phyloP scores from a whole-genome alignment of 2,329 filamentous ascomycete species.

The Clonostachys chloroleuca region DNA sequence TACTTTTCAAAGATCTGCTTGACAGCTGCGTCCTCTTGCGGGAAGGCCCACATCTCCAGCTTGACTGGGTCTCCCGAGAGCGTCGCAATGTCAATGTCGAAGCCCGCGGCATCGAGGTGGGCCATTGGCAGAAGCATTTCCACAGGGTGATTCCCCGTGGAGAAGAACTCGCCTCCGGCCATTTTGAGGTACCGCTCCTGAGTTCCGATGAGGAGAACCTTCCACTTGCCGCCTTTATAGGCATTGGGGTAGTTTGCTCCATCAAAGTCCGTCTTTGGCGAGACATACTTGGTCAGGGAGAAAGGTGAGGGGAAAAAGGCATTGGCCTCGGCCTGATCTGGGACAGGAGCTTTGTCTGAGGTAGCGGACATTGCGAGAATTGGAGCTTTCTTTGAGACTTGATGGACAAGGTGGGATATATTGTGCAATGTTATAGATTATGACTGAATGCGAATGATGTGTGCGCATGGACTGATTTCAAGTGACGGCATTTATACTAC shows the following conservation, averaged over 20 bases:
- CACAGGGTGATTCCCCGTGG: slow-evolving; percentile 11
- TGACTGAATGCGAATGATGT: too few relatives aligned
- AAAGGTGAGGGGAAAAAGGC: slow-evolving; percentile 12
- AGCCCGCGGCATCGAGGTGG: slow-evolving; percentile 11
- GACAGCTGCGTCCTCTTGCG: slow-evolving; percentile 1
- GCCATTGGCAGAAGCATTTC: slow-evolving; percentile 11
- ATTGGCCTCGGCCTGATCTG: slow-evolving; percentile 12
- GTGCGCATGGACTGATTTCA: too few relatives aligned
- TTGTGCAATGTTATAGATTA: too few relatives aligned
- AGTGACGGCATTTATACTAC: too few relatives aligned
- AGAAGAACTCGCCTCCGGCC: slow-evolving; percentile 11
- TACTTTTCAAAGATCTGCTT: slow-evolving; percentile 4
- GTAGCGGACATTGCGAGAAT: too few relatives aligned
- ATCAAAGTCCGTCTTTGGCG: slow-evolving; percentile 9
- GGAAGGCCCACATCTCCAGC: slow-evolving; percentile 11
- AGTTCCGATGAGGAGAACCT: slow-evolving; percentile 10
- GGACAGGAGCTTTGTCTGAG: slow-evolving; percentile 6
- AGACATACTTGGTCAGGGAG: slow-evolving; percentile 9
- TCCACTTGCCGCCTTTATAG: slow-evolving; percentile 11
- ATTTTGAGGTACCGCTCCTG: slow-evolving; percentile 12
- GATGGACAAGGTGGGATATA: too few relatives aligned
- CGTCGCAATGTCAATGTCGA: slow-evolving; percentile 11
- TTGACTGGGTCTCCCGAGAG: slow-evolving; percentile 11
- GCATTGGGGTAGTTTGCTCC: slow-evolving; percentile 8
- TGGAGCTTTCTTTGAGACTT: too few relatives aligned